phyloP scores from a whole-genome alignment of 129 eudicot species.

The Flaveria ramosissima region DNA sequence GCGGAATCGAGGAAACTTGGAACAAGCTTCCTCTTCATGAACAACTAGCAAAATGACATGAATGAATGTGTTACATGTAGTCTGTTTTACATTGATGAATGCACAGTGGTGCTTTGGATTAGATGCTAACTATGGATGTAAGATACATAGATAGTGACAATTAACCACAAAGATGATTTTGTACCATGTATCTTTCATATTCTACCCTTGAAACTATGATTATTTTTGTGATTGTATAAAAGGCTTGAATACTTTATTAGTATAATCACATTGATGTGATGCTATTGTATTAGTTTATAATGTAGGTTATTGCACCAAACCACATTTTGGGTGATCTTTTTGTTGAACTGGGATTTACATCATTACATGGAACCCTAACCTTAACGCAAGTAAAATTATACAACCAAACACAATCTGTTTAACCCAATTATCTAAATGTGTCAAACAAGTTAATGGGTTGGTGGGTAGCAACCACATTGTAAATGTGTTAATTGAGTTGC shows the following conservation, averaged over 20 bases:
- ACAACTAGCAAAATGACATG: conserved; percentile 62
- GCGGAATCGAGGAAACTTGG: conserved; percentile 71
- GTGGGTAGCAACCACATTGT: too few species aligned
- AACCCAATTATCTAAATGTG: too few species aligned
- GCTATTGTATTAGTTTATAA: not conserved
- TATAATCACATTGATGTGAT: not conserved
- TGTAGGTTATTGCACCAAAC: not conserved
- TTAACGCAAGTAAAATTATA: too few species aligned
- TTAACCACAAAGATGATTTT: conserved; percentile 25
- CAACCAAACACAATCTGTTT: too few species aligned
- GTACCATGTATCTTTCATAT: conserved; percentile 9
- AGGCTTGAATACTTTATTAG: not conserved
- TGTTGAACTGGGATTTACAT: too few species aligned
- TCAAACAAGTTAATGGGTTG: too few species aligned
- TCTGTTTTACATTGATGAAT: not conserved
- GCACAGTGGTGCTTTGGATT: conserved; percentile 29
- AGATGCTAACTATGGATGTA: conserved; percentile 43
- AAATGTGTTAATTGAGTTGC: too few species aligned
- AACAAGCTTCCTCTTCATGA: conserved; percentile 64
- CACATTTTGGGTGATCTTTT: too few species aligned
- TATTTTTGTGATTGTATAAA: conserved; percentile 2
- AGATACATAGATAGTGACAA: conserved; percentile 34
- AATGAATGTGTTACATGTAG: conserved; percentile 9
- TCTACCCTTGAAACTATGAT: conserved; percentile 1
- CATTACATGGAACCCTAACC: too few species aligned